These are phyloP conservation scores for Clarireedia paspali DNA, from an alignment of 2,329 filamentous ascomycete genomes.

Conservation along the genomic window DNA sequence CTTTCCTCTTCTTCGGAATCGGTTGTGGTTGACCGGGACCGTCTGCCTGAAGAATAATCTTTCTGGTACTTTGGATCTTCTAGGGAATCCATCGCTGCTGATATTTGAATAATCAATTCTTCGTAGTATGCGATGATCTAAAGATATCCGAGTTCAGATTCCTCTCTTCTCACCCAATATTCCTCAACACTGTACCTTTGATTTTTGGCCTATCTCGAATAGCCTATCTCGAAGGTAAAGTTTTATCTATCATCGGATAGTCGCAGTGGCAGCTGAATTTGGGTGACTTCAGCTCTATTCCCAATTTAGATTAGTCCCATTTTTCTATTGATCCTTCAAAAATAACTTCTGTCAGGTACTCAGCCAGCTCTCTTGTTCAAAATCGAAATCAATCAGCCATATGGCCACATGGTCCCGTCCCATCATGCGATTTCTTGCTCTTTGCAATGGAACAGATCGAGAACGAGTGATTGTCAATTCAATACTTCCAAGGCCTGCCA, in stretches of 20 bases:
- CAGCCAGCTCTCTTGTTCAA: not conserved
- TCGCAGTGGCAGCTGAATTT: not conserved
- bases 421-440: no score
- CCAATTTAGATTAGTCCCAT: not conserved
- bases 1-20: conserved; percentile 26
- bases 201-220: not conserved
- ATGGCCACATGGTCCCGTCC: no score
- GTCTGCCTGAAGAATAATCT: conserved; percentile 13
- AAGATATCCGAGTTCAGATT: not conserved
- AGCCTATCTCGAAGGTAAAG: not conserved
- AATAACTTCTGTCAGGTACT: not conserved
- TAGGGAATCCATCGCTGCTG: conserved; percentile 14
- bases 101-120: not conserved
- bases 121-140: not conserved
- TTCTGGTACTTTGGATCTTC: conserved; percentile 12
- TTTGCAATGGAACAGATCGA: no score
- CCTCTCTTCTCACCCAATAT: no score
- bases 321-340: not conserved
- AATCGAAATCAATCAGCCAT: no score
- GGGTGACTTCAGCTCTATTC: not conserved
- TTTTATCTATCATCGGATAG: not conserved
- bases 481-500: not conserved
- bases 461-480: no score
- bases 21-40: conserved; percentile 21
- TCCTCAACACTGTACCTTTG: not conserved